Conservation (phyloP, 345 rosid species). For the Eucalyptus melliodora region DNA sequence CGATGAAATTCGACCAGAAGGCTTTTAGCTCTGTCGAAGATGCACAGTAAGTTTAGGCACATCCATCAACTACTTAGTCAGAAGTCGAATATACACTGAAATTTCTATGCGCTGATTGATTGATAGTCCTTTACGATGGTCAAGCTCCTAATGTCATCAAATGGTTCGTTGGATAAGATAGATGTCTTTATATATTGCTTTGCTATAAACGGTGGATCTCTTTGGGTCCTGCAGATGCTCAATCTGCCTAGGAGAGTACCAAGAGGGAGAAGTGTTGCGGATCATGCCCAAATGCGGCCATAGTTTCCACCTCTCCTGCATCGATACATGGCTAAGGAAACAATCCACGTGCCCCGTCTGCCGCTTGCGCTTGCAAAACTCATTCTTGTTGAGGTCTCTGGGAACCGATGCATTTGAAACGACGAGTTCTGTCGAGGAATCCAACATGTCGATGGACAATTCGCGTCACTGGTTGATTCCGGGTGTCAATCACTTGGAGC, state of each 20-base stretch:
- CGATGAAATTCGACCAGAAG: slow-evolving; percentile 34
- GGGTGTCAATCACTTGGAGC: background rate
- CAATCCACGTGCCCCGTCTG: slow-evolving; percentile 67
- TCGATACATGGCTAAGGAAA: slow-evolving; percentile 57
- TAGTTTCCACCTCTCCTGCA: slow-evolving; percentile 56
- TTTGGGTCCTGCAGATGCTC: slow-evolving; percentile 34
- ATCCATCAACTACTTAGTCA: background rate
- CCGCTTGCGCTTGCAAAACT: slow-evolving; percentile 33
- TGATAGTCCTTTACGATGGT: background rate
- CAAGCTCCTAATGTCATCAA: background rate
- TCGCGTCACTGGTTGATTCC: background rate
- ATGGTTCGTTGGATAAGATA: background rate
- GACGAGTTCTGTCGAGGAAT: background rate
- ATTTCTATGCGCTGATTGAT: background rate
- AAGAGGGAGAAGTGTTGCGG: slow-evolving; percentile 46
- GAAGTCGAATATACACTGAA: background rate
- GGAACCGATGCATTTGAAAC: slow-evolving; percentile 5
- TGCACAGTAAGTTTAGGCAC: slow-evolving; percentile 37
- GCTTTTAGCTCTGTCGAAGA: slow-evolving; percentile 36
- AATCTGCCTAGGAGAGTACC: slow-evolving; percentile 62
- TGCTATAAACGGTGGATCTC: background rate
- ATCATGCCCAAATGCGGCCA: slow-evolving; percentile 70
- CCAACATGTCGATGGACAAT: slow-evolving; percentile 2
- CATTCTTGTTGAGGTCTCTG: slow-evolving; percentile 8
- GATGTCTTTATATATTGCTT: background rate